Base-by-base conservation (phyloP, 345 rosid species). In the Acer campestre region DNA sequence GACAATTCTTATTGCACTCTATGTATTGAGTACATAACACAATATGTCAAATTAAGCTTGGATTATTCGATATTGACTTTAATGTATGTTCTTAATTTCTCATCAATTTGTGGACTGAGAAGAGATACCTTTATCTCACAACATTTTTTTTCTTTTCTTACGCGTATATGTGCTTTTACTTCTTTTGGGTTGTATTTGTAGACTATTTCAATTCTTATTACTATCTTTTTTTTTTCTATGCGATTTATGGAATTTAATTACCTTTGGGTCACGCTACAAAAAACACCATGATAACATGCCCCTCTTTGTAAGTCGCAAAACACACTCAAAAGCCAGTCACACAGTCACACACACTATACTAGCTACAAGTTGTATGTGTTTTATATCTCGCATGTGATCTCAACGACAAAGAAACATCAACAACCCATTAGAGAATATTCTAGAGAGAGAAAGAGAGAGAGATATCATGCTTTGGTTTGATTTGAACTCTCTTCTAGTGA, bases 261-360 rank as follows among this genome's bases (percentile, higher is more conserved):
- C 79, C 80, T 77, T 48, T 59, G 82, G 42, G 17, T 81, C 82
- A 85, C 83, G 86, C 85, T 63, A 68, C 74, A 83, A 77, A 77
- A 83, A 77, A 77, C 71, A 62, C 80, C 78, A 81, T 81, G 69
- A 83, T 83, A 79, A 75, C 75, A 49, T 76, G 82, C 82, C 82
- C 61, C 59, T 72, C 69, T 48, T 59, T 62, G 48, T 18, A 77
- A 67, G 75, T 73, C 77, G 75, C 18, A 20, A 46, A 51, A 40
- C 80, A 61, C 71, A 71, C 80, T 46, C 56, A 13, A 70, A 79
- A 69, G 51, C 69, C 27, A 31, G 35, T 46, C 83, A 10, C 56
- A 75, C 83, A 8, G 12, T 59, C 9, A 7, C 46, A 42, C 46
- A 42, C 10, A 42, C 46, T 9, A 42, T 42, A 59, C 27, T n/a